These are phyloP conservation scores for Ustilaginoidea virens DNA, from an alignment of 2,329 filamentous ascomycete genomes.

Conservation along the genomic window DNA sequence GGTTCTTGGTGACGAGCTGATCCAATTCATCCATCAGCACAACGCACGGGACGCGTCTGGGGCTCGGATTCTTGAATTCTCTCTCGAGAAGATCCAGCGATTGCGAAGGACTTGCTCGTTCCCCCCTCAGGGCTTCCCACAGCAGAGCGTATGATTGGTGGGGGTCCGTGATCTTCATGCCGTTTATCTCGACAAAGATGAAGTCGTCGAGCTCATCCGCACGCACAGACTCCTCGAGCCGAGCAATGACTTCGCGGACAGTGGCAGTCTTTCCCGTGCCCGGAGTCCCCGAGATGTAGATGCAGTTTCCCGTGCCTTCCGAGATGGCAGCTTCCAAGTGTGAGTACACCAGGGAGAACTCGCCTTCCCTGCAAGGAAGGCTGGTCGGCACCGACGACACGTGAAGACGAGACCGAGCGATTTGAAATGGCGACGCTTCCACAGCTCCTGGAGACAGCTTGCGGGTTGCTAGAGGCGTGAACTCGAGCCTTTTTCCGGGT, in stretches of 20 bases:
- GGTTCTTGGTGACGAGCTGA: conserved; percentile 93
- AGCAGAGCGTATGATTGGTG: conserved; percentile 90
- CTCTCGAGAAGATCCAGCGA: conserved; percentile 80
- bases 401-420: conserved; percentile 77
- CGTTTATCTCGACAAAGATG: conserved; percentile 98
- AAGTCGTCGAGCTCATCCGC: conserved; percentile 94
- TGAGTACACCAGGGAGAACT: conserved; percentile 84
- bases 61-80: conserved; percentile 85
- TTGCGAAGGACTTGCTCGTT: conserved; percentile 82
- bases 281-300: conserved; percentile 97
- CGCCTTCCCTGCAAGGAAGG: conserved; percentile 79
- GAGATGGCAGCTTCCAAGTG: conserved; percentile 89
- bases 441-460: conserved; percentile 61
- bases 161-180: conserved; percentile 98
- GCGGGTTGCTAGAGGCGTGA: conserved; percentile 86
- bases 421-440: conserved; percentile 75
- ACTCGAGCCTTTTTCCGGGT: conserved; percentile 62
- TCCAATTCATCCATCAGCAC: conserved; percentile 98
- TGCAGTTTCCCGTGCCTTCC: conserved; percentile 86
- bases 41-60: conserved; percentile 82
- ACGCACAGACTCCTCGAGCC: conserved; percentile 73
- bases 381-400: conserved; percentile 84
- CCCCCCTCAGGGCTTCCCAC: conserved; percentile 90
- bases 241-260: conserved; percentile 82
- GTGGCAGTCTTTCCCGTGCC: conserved; percentile 97